These are phyloP conservation scores for Takakia lepidozioides DNA, from an alignment of 225 moss, liverwort and hornwort genomes.

Conservation along the genomic window DNA sequence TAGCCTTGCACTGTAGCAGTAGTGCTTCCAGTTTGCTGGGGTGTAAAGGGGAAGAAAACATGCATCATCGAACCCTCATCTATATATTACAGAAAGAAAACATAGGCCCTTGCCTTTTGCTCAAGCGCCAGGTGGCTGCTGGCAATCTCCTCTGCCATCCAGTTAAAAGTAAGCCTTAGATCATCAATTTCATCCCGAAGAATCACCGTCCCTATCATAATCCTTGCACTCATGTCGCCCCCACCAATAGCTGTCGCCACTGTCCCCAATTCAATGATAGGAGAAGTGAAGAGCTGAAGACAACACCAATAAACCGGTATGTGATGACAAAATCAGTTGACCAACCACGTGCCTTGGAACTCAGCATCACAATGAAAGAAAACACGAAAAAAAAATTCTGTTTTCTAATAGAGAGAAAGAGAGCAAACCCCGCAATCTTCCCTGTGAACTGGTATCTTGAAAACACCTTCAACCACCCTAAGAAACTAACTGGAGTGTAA, in stretches of 20 bases:
- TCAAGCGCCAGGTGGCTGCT: constrained; percentile 38
- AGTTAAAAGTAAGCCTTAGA: constrained; percentile 47
- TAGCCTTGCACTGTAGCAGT: not conserved
- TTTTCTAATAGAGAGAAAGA: too few species aligned
- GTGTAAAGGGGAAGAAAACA: too few species aligned
- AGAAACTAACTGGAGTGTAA: too few species aligned
- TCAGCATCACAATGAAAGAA: too few species aligned
- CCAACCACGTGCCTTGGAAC: too few species aligned
- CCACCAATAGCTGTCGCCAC: constrained; percentile 47
- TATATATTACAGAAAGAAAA: not conserved
- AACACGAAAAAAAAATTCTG: too few species aligned
- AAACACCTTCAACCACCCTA: too few species aligned
- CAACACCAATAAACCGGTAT: not conserved
- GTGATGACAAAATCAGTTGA: too few species aligned
- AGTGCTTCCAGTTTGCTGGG: too few species aligned
- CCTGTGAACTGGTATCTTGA: too few species aligned
- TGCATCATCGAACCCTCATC: too few species aligned
- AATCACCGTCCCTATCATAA: constrained; percentile 46
- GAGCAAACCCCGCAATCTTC: too few species aligned
- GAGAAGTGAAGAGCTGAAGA: constrained; percentile 44
- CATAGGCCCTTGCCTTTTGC: constrained; percentile 18
- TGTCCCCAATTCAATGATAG: constrained; percentile 47
- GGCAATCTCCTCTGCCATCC: constrained; percentile 52
- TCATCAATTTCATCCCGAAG: constrained; percentile 53
- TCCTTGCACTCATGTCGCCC: constrained; percentile 51